Base-by-base conservation (phyloP, 345 rosid genomes). In the rapeseed (Brassica napus) region DNA sequence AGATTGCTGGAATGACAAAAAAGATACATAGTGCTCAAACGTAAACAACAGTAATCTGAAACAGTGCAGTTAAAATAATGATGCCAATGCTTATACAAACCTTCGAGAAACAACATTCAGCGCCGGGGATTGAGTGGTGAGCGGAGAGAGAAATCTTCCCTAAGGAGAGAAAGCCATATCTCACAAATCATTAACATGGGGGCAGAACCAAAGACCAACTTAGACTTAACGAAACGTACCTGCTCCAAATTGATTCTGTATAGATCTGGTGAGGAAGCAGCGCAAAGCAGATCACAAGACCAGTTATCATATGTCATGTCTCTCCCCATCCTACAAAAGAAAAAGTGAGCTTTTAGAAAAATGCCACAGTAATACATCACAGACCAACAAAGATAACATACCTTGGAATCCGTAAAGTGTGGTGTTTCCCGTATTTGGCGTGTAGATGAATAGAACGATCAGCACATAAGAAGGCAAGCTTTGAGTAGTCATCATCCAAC, bases 231-330 rank as follows among this genome's bases (percentile, higher is more conserved):
- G 32, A 68, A 58, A 52, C 3, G 0, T 63, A 93, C 99, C 98
- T 95, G 94, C 67, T 95, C 97, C 79, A 95, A 85, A 85, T 95
- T 95, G 75, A 95, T 90, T 76, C 99, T 82, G 81, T 91, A 95
- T n/a, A 93, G 58, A 81, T 93, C 97, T 68, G 99, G 89, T 49
- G 98, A 93, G n/a, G 97, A 93, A 67, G 98, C 98, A 82, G 98
- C 98, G 76, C 99, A 95, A 69, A 95, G 87, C 83, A 95, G 86
- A 89, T 95, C 99, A 86, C 97, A 95, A 26, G 99, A 88, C 97
- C 98, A 91, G 83, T 74, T 70, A 83, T 93, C 94, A 84, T 93
- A 93, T 12, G 88, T 68, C 79, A 91, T 90, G 75, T 93, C 92
- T 81, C 97, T 93, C 65, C 99, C 99, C 98, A 93, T 91, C 86